Evolutionary conservation across 139 green algal species (phyloP).

Genomic region (Coccomyxa sp.): DNA sequence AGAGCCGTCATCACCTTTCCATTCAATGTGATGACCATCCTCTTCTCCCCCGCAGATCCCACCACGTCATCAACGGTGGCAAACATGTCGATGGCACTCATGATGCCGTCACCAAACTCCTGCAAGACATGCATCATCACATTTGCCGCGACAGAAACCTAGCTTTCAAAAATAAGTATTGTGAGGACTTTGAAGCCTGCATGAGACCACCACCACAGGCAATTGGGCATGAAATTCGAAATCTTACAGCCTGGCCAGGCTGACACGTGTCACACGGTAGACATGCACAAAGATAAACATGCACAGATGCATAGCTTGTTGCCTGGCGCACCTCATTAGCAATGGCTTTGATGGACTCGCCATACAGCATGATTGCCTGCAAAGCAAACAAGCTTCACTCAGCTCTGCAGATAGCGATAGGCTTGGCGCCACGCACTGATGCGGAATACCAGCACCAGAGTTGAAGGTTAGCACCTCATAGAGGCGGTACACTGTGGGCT

Average conservation of each 20-base stretch:
- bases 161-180: too few relatives aligned
- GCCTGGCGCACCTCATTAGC: slow-evolving; percentile 12
- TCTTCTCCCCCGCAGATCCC: slow-evolving; percentile 45
- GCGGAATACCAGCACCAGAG: too few relatives aligned
- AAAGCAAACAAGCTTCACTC: not conserved
- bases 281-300: too few relatives aligned
- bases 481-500: slow-evolving; percentile 38
- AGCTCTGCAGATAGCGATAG: not conserved
- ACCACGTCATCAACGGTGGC: slow-evolving; percentile 36
- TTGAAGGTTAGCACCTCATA: slow-evolving; percentile 6
- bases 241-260: too few relatives aligned
- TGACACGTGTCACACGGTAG: too few relatives aligned
- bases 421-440: not conserved
- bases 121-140: not conserved
- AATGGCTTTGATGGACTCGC: slow-evolving; percentile 23
- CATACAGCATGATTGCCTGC: slow-evolving; percentile 46
- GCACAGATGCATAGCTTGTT: too few relatives aligned
- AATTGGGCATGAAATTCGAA: too few relatives aligned
- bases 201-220: too few relatives aligned
- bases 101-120: slow-evolving; percentile 47
- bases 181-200: too few relatives aligned
- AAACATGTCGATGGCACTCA: slow-evolving; percentile 46
- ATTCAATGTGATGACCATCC: slow-evolving; percentile 56
- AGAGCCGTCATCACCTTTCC: slow-evolving; percentile 26
- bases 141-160: too few relatives aligned